phyloP scores from a whole-genome alignment of 257 asterid genomes.

The Penstemon barbatus region DNA sequence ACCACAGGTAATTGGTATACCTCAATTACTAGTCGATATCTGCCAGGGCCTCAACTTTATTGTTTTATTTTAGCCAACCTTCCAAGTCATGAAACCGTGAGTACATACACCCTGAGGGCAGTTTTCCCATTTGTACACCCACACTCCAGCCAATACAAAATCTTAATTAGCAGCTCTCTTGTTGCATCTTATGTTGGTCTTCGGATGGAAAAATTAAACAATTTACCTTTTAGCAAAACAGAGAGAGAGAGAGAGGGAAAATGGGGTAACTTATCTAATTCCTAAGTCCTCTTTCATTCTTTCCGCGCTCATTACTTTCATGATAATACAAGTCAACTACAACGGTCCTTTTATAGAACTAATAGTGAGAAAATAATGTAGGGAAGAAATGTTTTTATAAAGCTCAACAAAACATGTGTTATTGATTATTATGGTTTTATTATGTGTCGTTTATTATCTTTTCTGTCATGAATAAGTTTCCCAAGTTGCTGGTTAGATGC shows the following conservation, averaged over 20 bases:
- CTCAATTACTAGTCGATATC: neutral
- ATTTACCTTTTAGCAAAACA: neutral
- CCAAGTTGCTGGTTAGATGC: neutral
- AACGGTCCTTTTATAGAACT: neutral
- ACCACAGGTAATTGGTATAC: neutral
- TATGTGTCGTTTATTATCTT: neutral
- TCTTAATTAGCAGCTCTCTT: neutral
- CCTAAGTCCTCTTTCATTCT: neutral
- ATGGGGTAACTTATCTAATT: too few relatives aligned
- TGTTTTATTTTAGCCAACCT: neutral
- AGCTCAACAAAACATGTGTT: neutral
- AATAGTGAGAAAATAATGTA: neutral
- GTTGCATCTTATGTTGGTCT: neutral
- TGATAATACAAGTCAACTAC: neutral
- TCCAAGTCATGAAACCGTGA: neutral
- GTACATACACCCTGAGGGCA: neutral
- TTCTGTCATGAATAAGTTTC: neutral
- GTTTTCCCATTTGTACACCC: neutral
- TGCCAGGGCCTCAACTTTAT: neutral
- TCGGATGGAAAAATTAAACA: neutral
- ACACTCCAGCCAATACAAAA: neutral
- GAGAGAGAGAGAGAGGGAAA: too few relatives aligned
- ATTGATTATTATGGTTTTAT: neutral
- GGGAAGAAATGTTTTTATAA: neutral
- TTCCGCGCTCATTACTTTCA: neutral